phyloP scores from a whole-genome alignment of 768 basidiomycete species.

The Pleurotus salmoneostramineus region DNA sequence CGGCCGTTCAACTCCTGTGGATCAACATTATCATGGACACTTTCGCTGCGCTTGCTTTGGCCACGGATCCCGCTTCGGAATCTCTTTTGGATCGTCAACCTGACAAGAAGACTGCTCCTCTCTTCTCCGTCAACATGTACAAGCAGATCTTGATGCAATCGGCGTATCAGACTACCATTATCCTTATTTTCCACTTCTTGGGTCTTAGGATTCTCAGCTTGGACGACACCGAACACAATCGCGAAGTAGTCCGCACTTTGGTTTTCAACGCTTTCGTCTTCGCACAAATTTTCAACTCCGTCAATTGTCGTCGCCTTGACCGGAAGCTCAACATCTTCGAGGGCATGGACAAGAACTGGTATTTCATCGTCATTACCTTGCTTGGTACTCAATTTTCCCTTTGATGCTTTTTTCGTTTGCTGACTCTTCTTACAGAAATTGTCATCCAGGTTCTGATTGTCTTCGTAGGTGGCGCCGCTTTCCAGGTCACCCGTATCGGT shows the following conservation, averaged over 20 bases:
- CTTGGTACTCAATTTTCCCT: slow-evolving; percentile 56
- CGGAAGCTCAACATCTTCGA: slow-evolving; percentile 85
- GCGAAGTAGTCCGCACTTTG: slow-evolving; percentile 60
- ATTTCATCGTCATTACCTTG: slow-evolving; percentile 79
- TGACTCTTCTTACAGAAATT: slow-evolving; percentile 54
- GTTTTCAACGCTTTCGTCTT: slow-evolving; percentile 99
- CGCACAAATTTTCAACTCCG: slow-evolving; percentile 93
- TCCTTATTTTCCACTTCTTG: slow-evolving; percentile 86
- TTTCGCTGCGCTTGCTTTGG: slow-evolving; percentile 95
- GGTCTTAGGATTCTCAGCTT: slow-evolving; percentile 71
- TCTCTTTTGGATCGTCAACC: slow-evolving; percentile 84
- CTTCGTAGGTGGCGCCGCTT: slow-evolving; percentile 87
- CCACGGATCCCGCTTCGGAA: slow-evolving; percentile 90
- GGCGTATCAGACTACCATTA: slow-evolving; percentile 76
- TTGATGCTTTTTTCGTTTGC: not conserved
- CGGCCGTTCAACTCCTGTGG: slow-evolving; percentile 96
- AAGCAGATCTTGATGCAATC: slow-evolving; percentile 95
- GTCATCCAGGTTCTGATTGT: slow-evolving; percentile 85
- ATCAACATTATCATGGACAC: slow-evolving; percentile 99
- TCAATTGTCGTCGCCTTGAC: slow-evolving; percentile 89
- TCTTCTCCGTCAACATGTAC: slow-evolving; percentile 94
- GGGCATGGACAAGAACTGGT: slow-evolving; percentile 74
- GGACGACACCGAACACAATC: slow-evolving; percentile 24
- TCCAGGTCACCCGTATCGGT: slow-evolving; percentile 76
- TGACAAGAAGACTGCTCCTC: slow-evolving; percentile 81